phyloP scores from a whole-genome alignment of 1,284 basidiomycete species.

The Ceratobasidium sp. region DNA sequence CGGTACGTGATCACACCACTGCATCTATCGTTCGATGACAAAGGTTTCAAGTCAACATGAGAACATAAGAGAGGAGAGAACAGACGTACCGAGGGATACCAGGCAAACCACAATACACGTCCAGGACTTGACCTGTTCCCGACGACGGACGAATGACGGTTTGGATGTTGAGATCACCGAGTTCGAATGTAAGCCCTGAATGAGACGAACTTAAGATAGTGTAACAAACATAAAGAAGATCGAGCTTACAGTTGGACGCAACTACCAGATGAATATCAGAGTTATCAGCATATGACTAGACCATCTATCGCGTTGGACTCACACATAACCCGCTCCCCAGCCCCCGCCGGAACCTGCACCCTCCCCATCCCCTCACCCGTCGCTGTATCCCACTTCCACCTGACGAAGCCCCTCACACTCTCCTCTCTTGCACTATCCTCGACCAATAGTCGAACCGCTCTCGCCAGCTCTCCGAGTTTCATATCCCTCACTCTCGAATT shows the following conservation, averaged over 20 bases:
- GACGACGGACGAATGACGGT: not conserved
- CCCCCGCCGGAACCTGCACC: conserved; percentile 22
- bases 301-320: not conserved
- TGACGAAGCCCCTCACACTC: not conserved
- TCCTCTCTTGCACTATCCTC: conserved; percentile 6
- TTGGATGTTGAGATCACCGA: conserved; percentile 1
- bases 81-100: conserved; percentile 31
- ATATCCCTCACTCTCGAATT: conserved; percentile 13
- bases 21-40: not conserved
- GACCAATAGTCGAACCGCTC: not conserved
- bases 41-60: not conserved
- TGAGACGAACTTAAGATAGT: too few species aligned
- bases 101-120: conserved; percentile 33
- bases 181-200: conserved; percentile 32
- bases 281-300: too few species aligned
- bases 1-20: conserved; percentile 13
- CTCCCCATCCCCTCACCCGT: not conserved
- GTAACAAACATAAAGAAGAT: too few species aligned
- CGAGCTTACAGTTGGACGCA: conserved; percentile 18
- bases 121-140: conserved; percentile 23
- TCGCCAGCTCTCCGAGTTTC: conserved; percentile 8
- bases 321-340: conserved; percentile 36
- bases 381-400: conserved; percentile 27
- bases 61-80: not conserved
- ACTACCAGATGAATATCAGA: not conserved